phyloP scores from a whole-genome alignment of 768 basidiomycete species.

The Coprinopsis strossmayeri region DNA sequence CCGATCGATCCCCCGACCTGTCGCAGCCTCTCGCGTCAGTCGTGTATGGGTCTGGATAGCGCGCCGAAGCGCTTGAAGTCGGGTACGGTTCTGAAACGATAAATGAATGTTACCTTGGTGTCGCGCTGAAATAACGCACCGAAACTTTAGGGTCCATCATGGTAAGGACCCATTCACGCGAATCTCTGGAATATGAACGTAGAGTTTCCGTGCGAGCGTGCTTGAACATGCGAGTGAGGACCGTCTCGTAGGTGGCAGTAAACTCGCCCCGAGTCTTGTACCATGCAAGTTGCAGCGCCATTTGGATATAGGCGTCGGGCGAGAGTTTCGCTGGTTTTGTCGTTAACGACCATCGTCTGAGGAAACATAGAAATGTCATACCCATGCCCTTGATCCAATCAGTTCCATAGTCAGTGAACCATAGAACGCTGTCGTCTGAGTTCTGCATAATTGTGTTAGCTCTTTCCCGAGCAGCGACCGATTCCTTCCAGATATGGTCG shows the following conservation, averaged over 20 bases:
- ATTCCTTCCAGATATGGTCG: constrained; percentile 47
- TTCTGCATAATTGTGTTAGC: constrained; percentile 59
- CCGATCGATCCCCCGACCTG: constrained; percentile 81
- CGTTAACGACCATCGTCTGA: not conserved
- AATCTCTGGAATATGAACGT: constrained; percentile 65
- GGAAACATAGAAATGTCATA: constrained; percentile 27
- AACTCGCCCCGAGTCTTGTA: constrained; percentile 69
- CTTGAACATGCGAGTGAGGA: constrained; percentile 79
- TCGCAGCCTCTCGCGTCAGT: constrained; percentile 71
- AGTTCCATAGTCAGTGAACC: constrained; percentile 77
- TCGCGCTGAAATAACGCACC: constrained; percentile 28
- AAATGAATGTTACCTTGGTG: not conserved
- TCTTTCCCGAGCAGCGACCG: constrained; percentile 47
- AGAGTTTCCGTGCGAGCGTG: constrained; percentile 90
- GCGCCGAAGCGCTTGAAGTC: constrained; percentile 45
- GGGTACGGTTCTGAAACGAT: constrained; percentile 18
- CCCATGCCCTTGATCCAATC: constrained; percentile 81
- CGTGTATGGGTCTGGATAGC: constrained; percentile 68
- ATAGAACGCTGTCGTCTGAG: constrained; percentile 79
- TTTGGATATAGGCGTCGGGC: constrained; percentile 86
- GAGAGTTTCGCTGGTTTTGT: constrained; percentile 31
- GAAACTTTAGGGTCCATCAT: constrained; percentile 52
- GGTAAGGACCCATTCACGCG: constrained; percentile 67
- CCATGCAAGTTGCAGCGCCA: constrained; percentile 90
- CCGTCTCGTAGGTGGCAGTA: constrained; percentile 92